A percentile compares a stretch with the other conserved stretches of the same genome.
These are phyloP conservation scores for Brassica hybrid DNA, from an alignment of 441 rosid species.

Conservation along the genomic window DNA sequence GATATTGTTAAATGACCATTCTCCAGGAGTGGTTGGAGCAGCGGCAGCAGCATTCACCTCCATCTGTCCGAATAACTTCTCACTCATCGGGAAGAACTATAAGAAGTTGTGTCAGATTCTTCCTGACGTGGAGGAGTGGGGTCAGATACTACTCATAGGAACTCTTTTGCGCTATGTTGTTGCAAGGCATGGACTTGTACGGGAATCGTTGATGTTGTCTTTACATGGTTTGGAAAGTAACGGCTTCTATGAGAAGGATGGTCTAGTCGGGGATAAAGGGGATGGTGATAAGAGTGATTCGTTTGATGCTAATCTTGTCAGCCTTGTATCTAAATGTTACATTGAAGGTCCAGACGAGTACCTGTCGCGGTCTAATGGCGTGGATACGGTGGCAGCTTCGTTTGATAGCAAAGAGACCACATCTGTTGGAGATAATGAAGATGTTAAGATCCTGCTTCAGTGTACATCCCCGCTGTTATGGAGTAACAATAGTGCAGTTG, in stretches of 20 bases:
- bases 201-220: constrained; percentile 86
- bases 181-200: constrained; percentile 89
- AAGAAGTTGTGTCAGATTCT: constrained; percentile 85
- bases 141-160: constrained; percentile 82
- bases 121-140: constrained; percentile 99
- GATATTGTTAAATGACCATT: constrained; percentile 71
- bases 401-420: constrained; percentile 58
- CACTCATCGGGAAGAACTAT: constrained; percentile 60
- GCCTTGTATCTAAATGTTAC: constrained; percentile 68
- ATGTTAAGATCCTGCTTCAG: constrained; percentile 80
- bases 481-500: constrained; percentile 96
- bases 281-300: constrained; percentile 39
- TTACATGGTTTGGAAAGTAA: constrained; percentile 50
- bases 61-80: constrained; percentile 82
- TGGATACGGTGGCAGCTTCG: constrained; percentile 45
- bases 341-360: constrained; percentile 96
- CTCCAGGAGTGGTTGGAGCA: constrained; percentile 98
- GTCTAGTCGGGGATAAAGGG: constrained; percentile 47
- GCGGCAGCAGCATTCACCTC: constrained; percentile 92
- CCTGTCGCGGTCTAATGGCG: constrained; percentile 62
- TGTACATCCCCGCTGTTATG: constrained; percentile 93
- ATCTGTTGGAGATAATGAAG: constrained; percentile 69
- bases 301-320: constrained; percentile 41
- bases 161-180: constrained; percentile 79
- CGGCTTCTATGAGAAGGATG: constrained; percentile 55